Conservation (phyloP, 2,329 filamentous ascomycete genomes). For the Trichocomaceae sp. region DNA sequence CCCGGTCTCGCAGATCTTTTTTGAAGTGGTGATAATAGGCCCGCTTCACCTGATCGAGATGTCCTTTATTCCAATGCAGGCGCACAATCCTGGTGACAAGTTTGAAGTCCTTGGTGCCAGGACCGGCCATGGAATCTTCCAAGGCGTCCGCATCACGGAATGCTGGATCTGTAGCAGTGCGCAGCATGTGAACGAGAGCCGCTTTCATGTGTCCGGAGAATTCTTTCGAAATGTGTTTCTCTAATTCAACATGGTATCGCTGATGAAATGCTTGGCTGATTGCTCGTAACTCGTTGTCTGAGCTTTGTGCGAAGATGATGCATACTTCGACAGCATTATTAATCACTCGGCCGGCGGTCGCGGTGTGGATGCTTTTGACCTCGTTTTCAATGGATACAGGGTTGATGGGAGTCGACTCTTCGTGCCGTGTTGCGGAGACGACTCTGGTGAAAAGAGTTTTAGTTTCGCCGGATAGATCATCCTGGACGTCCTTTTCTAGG, state of each 20-base stretch:
- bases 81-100: constrained; percentile 72
- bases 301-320: constrained; percentile 67
- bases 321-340: constrained; percentile 52
- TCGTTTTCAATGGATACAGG: constrained; percentile 69
- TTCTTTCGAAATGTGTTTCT: constrained; percentile 68
- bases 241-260: constrained; percentile 63
- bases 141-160: constrained; percentile 75
- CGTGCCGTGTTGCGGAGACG: constrained; percentile 63
- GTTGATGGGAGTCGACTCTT: constrained; percentile 69
- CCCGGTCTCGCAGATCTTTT: constrained; percentile 59
- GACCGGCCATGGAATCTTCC: constrained; percentile 80
- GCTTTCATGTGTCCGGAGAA: constrained; percentile 92
- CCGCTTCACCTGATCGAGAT: constrained; percentile 68
- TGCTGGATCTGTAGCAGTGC: constrained; percentile 68
- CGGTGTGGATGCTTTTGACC: constrained; percentile 67
- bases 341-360: constrained; percentile 62
- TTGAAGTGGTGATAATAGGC: constrained; percentile 69
- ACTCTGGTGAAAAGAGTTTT: constrained; percentile 80
- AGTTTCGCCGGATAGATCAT: constrained; percentile 79
- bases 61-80: constrained; percentile 72
- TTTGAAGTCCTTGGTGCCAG: constrained; percentile 78
- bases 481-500: constrained; percentile 66
- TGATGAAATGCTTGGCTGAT: constrained; percentile 68
- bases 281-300: constrained; percentile 75
- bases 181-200: constrained; percentile 73